Conservation (phyloP, 176 grass and related monocot genomes). For the Ensete ventricosum region DNA sequence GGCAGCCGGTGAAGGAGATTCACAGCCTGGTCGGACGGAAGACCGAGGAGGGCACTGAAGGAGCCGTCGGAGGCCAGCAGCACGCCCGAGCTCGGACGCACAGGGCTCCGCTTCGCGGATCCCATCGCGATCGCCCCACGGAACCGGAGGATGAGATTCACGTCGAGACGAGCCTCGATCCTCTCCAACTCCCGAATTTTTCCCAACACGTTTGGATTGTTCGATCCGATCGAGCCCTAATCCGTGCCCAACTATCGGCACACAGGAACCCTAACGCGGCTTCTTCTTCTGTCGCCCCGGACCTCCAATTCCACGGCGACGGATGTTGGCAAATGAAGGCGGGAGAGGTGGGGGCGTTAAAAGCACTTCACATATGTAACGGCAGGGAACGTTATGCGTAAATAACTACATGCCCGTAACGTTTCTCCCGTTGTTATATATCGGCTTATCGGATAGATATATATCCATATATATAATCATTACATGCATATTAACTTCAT, state of each 20-base stretch:
- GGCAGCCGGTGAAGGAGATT: slow-evolving; percentile 46
- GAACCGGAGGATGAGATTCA: neutral
- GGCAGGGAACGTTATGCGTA: neutral
- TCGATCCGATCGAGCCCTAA: neutral
- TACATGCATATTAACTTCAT: too few species aligned
- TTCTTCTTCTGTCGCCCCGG: neutral
- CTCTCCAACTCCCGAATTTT: neutral
- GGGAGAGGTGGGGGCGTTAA: neutral
- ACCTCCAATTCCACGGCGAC: neutral
- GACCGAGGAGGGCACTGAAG: slow-evolving; percentile 8
- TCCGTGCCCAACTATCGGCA: neutral
- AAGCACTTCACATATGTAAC: neutral
- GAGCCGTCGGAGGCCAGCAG: neutral
- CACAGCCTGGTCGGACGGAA: slow-evolving; percentile 13
- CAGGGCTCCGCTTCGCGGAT: neutral
- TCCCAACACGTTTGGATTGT: too few species aligned
- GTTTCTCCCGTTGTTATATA: too few species aligned
- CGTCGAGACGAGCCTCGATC: neutral
- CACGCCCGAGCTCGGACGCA: neutral
- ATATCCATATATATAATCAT: too few species aligned
- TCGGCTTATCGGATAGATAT: too few species aligned
- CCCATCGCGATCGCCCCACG: neutral
- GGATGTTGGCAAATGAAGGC: neutral
- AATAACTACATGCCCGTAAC: too few species aligned
- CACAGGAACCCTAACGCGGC: neutral